Evolutionary conservation across 1,139 yeast species (phyloP), one percentile per base, ranked within the genome.

Genomic region (Sugiyamaella sp.): DNA sequence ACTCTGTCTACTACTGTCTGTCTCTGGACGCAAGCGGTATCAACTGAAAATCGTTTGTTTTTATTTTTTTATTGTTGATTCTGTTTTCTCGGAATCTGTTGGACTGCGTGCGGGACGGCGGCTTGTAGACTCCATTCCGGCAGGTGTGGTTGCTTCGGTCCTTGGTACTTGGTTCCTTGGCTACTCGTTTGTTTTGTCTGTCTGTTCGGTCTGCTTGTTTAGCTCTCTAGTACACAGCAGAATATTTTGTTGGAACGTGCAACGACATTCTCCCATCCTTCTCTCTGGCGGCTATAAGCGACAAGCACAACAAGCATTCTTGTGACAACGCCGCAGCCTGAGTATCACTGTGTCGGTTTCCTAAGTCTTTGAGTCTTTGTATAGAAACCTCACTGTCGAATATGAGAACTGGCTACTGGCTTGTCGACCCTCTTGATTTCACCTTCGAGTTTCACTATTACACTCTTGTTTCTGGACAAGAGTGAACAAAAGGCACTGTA

Each of bases 1-100:
- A 29, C 35, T 29, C 35, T 29, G 35, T 14, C n/a, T 29, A 14
- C n/a, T 29, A 29, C 35, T 29, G 35, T 29, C 35, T 29, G 35
- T 29, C 35, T 29, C 35, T 29, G 35, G 8, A 29, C 35, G 35
- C 35, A 29, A 29, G 14, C 4, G 35, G 35, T 29, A 29, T 29
- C 35, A 29, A 14, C 14, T 10, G 35, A 29, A 29, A 29, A 4
- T 6, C 35, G n/a, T 4, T 6, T 29, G 5, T 24, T 24, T 24
- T 10, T 24, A 24, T 24, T 24, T 24, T 6, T 24, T 24, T 24
- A 6, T 24, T 6, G 29, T 24, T 24, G 29, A 10, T 24, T 24
- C n/a, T 29, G 8, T 29, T 4, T 29, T 29, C 35, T 10, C 35
- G 35, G 35, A 6, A 8, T 29, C 35, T 5, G 14, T n/a, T n/a